Evolutionary conservation across 2,329 filamentous ascomycete species (phyloP).

Genomic region (Phyllosticta citriasiana): DNA sequence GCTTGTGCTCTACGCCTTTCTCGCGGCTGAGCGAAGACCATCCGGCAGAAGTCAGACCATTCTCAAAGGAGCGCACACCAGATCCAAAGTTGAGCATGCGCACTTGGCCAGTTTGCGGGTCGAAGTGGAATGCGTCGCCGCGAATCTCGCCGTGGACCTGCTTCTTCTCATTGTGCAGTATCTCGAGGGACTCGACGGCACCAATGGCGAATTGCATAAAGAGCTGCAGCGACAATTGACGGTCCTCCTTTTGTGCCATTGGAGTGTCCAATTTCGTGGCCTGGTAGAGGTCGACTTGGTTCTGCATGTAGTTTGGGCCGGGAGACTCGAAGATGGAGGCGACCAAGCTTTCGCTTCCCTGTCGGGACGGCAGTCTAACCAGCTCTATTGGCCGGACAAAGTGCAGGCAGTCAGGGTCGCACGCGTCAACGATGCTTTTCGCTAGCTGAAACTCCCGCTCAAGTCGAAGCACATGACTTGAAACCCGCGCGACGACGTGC

Average conservation of each 20-base stretch:
- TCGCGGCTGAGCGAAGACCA: slow-evolving; percentile 80
- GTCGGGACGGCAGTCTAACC: slow-evolving; percentile 56
- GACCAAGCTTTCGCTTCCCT: slow-evolving; percentile 63
- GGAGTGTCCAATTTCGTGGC: slow-evolving; percentile 1
- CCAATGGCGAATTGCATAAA: slow-evolving; percentile 91
- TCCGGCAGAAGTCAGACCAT: slow-evolving; percentile 71
- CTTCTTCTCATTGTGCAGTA: slow-evolving; percentile 80
- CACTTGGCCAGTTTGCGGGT: slow-evolving; percentile 57
- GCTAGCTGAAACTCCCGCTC: slow-evolving; percentile 81
- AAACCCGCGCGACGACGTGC: slow-evolving; percentile 70
- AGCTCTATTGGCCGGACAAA: slow-evolving; percentile 76
- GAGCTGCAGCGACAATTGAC: slow-evolving; percentile 58
- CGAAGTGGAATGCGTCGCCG: slow-evolving; percentile 85
- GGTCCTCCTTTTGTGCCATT: slow-evolving; percentile 21
- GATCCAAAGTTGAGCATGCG: slow-evolving; percentile 79
- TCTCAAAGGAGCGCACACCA: slow-evolving; percentile 78
- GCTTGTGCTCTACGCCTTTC: slow-evolving; percentile 75
- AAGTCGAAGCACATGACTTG: slow-evolving; percentile 69
- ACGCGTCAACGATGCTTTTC: slow-evolving; percentile 59
- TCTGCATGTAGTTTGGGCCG: slow-evolving; percentile 61
- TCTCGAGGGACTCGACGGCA: slow-evolving; percentile 73
- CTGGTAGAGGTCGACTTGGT: slow-evolving; percentile 56
- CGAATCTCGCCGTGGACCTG: slow-evolving; percentile 86
- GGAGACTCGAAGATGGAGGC: slow-evolving; percentile 75
- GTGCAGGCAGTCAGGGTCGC: slow-evolving; percentile 63